phyloP scores from a whole-genome alignment of 805 yeast genomes.

The Kazachstania psychrophila region DNA sequence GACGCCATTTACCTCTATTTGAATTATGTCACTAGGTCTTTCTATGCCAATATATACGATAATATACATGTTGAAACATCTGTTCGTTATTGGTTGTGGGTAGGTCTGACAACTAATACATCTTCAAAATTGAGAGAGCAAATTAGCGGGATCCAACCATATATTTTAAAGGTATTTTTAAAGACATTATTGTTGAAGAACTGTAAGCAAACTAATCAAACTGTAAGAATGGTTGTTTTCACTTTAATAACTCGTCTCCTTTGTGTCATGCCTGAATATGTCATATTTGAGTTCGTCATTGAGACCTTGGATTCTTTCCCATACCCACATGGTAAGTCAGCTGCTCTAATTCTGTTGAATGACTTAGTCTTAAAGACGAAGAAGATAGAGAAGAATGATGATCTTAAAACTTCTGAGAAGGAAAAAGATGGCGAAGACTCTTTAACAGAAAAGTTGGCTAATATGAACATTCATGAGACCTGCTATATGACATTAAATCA shows the following conservation, averaged over 20 bases:
- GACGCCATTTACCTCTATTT: conserved; percentile 36
- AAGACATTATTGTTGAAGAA: conserved; percentile 35
- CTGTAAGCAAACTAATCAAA: conserved; percentile 31
- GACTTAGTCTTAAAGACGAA: conserved; percentile 43
- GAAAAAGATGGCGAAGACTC: not conserved
- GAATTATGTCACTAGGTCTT: conserved; percentile 35
- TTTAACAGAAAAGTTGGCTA: conserved; percentile 1
- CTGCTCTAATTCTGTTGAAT: conserved; percentile 58
- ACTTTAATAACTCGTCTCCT: conserved; percentile 59
- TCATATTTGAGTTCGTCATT: conserved; percentile 48
- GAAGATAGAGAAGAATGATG: not conserved
- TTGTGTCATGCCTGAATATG: conserved; percentile 45
- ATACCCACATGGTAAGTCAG: conserved; percentile 48
- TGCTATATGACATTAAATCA: conserved; percentile 35
- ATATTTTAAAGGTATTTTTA: conserved; percentile 32
- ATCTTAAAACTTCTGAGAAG: not conserved
- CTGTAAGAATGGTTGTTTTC: conserved; percentile 37
- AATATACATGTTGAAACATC: conserved; percentile 24
- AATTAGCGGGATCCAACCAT: conserved; percentile 24
- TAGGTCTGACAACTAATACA: conserved; percentile 21
- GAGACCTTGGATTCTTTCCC: conserved; percentile 65
- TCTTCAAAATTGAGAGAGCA: conserved; percentile 12
- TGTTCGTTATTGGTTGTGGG: conserved; percentile 33
- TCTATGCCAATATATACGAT: conserved; percentile 18
- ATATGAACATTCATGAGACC: conserved; percentile 5